Percentiles rank a stretch among this genome's conserved stretches.
These are phyloP conservation scores for Leersia perrieri DNA, from an alignment of 176 grass and related monocot genomes.

Conservation along the genomic window DNA sequence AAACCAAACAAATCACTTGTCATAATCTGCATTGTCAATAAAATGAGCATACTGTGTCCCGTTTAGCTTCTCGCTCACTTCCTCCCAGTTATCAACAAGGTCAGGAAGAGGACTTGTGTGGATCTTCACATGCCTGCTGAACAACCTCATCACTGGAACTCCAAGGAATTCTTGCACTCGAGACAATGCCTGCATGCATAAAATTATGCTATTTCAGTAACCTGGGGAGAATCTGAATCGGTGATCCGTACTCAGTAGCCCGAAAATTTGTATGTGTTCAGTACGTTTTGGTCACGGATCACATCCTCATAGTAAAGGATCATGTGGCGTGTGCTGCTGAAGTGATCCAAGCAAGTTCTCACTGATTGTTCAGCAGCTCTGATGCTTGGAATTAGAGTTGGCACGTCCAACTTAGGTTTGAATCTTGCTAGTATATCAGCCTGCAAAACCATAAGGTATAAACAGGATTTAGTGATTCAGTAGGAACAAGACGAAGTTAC, in stretches of 20 bases:
- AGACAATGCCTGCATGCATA: slow-evolving; percentile 56
- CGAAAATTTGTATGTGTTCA: neutral
- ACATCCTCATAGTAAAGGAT: slow-evolving; percentile 90
- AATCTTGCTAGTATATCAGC: slow-evolving; percentile 87
- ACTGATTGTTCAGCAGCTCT: slow-evolving; percentile 48
- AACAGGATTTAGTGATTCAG: neutral
- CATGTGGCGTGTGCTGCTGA: slow-evolving; percentile 59
- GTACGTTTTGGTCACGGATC: slow-evolving; percentile 57
- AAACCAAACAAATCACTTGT: neutral
- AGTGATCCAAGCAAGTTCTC: slow-evolving; percentile 40
- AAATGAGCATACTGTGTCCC: slow-evolving; percentile 65
- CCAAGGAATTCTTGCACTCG: slow-evolving; percentile 69
- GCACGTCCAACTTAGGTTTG: slow-evolving; percentile 61
- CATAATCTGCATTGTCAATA: slow-evolving; percentile 58
- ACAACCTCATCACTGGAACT: slow-evolving; percentile 52
- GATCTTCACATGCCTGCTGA: slow-evolving; percentile 81
- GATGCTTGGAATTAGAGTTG: slow-evolving; percentile 55
- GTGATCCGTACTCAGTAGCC: neutral
- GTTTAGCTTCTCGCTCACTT: slow-evolving; percentile 49
- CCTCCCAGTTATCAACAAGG: slow-evolving; percentile 67
- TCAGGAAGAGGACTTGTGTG: slow-evolving; percentile 63
- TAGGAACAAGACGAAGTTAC: neutral
- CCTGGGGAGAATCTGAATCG: neutral
- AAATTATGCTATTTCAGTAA: neutral
- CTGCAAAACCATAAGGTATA: slow-evolving; percentile 31